These are phyloP conservation scores for Ogataea trehaloabstinens DNA, from an alignment of 805 yeast genomes.

Conservation along the genomic window DNA sequence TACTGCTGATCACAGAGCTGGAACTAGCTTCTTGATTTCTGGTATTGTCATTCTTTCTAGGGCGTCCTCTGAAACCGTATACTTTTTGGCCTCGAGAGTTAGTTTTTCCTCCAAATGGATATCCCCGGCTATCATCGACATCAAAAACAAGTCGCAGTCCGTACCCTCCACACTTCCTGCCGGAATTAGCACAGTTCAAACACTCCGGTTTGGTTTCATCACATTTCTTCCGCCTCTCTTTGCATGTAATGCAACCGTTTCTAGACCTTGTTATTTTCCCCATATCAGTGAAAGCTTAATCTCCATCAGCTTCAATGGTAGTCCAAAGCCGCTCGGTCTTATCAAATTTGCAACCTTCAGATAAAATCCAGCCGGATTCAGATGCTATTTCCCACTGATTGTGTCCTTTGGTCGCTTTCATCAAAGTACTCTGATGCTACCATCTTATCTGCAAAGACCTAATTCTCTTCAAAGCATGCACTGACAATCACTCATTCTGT, in stretches of 20 bases:
- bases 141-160: slow-evolving; percentile 47
- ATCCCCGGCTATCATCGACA: slow-evolving; percentile 45
- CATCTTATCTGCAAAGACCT: too few relatives aligned
- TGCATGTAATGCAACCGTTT: slow-evolving; percentile 60
- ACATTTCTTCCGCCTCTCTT: slow-evolving; percentile 52
- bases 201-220: slow-evolving; percentile 55
- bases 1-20: not conserved
- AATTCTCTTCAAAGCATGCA: too few relatives aligned
- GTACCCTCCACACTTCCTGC: slow-evolving; percentile 50
- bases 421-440: too few relatives aligned
- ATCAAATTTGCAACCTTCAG: too few relatives aligned
- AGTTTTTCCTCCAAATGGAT: slow-evolving; percentile 6
- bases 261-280: slow-evolving; percentile 48
- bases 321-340: too few relatives aligned
- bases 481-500: too few relatives aligned
- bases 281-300: slow-evolving; percentile 11
- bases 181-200: slow-evolving; percentile 43
- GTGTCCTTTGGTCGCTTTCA: too few relatives aligned
- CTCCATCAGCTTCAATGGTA: too few relatives aligned
- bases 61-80: slow-evolving; percentile 44
- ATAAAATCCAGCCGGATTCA: too few relatives aligned
- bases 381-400: too few relatives aligned
- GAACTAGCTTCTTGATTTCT: slow-evolving; percentile 10
- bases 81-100: slow-evolving; percentile 34
- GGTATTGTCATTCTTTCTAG: slow-evolving; percentile 35